Evolutionary conservation across 768 basidiomycete genomes (phyloP), one percentile per base, ranked within the genome.

Genomic region (Auricularia auricula-judae): DNA sequence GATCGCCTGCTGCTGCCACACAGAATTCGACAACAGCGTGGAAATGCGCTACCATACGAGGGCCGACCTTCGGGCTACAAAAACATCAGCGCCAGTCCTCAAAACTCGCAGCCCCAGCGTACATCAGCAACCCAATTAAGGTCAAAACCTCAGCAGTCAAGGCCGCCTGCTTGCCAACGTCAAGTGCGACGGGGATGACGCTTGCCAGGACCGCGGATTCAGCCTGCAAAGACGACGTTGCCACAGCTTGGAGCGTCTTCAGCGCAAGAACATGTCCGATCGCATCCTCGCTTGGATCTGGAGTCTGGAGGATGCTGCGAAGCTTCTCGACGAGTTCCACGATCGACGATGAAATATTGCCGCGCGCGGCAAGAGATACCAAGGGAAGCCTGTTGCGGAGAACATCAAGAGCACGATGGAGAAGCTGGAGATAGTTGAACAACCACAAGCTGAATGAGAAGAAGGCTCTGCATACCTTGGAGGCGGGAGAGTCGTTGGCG

Each of bases 41-140:
- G 75, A 97, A 87, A 74, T 85, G 81, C 3, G 96, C 93, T 61
- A 99, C 93, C 61, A 93, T 80, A 0, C 96, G 86, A 11, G 95
- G 92, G 0, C 91, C 93, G 23, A 98, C 82, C 58, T 87, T 85
- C 21, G 79, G 72, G 21, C 93, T 96, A 69, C 21, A 36, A 35
- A 5, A 14, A 42, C 1, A 42, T 42, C 8, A 42, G 39, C 2
- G 1, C 8, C 3, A 1, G 8, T 1, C 39, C 39, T 42, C 8
- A 2, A 4, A 42, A 1, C 8, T 14, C 12, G 12, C 3, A 7
- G 3, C 12, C 0, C 7, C 12, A 14, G 80, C 82, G 36, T 71
- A 93, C 88, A 84, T 78, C 64, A 93, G 78, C 39, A 84, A 78
- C 3, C 82, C 73, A 36, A 94, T 72, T 1, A 86, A 79, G 2